A percentile compares a stretch with the other conserved stretches of the same genome.
Evolutionary conservation across 2,329 filamentous ascomycete species (phyloP).

Genomic region (Aspergillus phoenicis): DNA sequence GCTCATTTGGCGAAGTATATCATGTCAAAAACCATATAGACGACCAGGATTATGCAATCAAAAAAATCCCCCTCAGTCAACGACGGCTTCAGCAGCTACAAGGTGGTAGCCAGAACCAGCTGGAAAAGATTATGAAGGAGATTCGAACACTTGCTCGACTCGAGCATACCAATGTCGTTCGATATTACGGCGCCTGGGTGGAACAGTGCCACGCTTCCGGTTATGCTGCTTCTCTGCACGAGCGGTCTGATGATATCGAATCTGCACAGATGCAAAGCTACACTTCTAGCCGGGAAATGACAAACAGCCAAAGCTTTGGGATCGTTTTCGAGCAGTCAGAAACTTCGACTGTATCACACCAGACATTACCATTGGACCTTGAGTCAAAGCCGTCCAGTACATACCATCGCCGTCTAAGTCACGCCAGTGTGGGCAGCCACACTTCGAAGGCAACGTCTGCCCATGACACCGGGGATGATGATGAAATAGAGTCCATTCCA

Average conservation of each 20-base stretch:
- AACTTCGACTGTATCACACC: slow-evolving; percentile 18
- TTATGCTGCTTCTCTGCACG: slow-evolving; percentile 13
- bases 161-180: slow-evolving; percentile 67
- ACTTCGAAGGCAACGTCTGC: slow-evolving; percentile 45
- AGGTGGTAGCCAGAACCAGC: slow-evolving; percentile 53
- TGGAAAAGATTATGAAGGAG: slow-evolving; percentile 62
- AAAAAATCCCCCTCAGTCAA: slow-evolving; percentile 63
- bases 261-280: slow-evolving; percentile 22
- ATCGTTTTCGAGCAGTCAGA: slow-evolving; percentile 47
- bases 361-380: background rate
- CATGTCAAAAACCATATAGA: slow-evolving; percentile 64
- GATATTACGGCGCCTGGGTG: slow-evolving; percentile 68
- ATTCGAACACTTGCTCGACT: slow-evolving; percentile 63
- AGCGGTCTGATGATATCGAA: slow-evolving; percentile 7
- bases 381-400: background rate
- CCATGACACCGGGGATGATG: slow-evolving; percentile 45
- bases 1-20: slow-evolving; percentile 67
- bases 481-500: slow-evolving; percentile 54
- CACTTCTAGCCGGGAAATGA: slow-evolving; percentile 18
- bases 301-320: slow-evolving; percentile 37
- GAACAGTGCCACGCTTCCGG: slow-evolving; percentile 48
- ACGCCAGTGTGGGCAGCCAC: slow-evolving; percentile 44
- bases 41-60: slow-evolving; percentile 64
- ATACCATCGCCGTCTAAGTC: slow-evolving; percentile 23
- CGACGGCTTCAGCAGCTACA: slow-evolving; percentile 56